Conservation (phyloP, 1,284 basidiomycete genomes). For the Cutaneotrichosporon sp. region DNA sequence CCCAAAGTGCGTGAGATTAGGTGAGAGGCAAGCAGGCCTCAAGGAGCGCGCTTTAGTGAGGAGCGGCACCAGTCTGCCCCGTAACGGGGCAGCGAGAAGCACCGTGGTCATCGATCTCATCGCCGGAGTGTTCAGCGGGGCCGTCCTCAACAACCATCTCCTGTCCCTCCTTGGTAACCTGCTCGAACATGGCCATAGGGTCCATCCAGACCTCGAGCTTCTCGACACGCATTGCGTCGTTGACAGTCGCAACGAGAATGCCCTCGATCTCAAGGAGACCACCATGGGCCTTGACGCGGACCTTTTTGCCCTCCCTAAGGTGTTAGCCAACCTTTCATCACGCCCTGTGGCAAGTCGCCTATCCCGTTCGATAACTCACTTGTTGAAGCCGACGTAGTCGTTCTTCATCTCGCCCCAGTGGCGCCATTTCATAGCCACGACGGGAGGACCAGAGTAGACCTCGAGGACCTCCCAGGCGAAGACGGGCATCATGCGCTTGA, state of each 20-base stretch:
- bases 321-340: background rate
- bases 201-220: conserved; percentile 15
- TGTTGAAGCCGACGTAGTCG: conserved; percentile 17
- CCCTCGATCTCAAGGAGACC: conserved; percentile 14
- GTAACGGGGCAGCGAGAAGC: background rate
- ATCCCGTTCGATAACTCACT: background rate
- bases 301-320: conserved; percentile 12
- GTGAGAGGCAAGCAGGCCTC: too few relatives aligned
- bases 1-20: too few relatives aligned
- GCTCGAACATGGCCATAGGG: conserved; percentile 13
- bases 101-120: background rate
- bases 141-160: conserved; percentile 11
- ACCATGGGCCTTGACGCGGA: conserved; percentile 19
- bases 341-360: too few relatives aligned
- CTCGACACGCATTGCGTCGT: conserved; percentile 15
- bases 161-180: conserved; percentile 16
- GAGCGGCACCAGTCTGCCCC: background rate
- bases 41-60: background rate
- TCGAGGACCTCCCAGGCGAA: conserved; percentile 20
- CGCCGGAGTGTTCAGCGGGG: background rate
- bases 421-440: conserved; percentile 15
- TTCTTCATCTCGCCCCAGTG: conserved; percentile 22
- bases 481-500: conserved; percentile 22
- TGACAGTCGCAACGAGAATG: conserved; percentile 8
- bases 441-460: conserved; percentile 18